These are phyloP conservation scores for Colletotrichum somersetense DNA, from an alignment of 2,329 filamentous ascomycete species.

Conservation along the genomic window DNA sequence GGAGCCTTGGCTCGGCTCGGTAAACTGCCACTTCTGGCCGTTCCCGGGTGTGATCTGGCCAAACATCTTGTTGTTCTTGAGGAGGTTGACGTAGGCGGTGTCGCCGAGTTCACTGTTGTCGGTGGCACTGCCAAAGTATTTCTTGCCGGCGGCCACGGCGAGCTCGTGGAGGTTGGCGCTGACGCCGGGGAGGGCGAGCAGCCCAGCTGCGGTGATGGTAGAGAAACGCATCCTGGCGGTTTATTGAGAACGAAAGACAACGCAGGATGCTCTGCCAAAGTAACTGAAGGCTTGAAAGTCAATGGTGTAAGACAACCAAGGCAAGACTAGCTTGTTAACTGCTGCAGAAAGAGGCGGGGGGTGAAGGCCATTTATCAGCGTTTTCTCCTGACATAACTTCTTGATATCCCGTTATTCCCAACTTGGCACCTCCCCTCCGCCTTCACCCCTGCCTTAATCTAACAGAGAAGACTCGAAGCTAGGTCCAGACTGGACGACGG, in stretches of 20 bases:
- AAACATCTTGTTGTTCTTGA: constrained; percentile 71
- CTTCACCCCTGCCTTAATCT: constrained; percentile 16
- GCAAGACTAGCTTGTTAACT: background rate
- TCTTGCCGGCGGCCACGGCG: constrained; percentile 46
- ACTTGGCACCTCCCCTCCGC: background rate
- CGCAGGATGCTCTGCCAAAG: background rate
- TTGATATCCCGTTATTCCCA: background rate
- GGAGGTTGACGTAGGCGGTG: constrained; percentile 64
- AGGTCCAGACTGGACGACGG: constrained; percentile 25
- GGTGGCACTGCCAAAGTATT: constrained; percentile 75
- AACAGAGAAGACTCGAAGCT: constrained; percentile 26
- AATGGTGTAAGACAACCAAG: constrained; percentile 27
- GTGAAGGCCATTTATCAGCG: constrained; percentile 18
- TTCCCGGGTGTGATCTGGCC: constrained; percentile 76
- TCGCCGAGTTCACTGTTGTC: constrained; percentile 67
- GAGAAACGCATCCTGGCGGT: constrained; percentile 33
- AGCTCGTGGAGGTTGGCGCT: constrained; percentile 53
- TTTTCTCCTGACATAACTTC: background rate
- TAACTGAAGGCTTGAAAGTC: constrained; percentile 17
- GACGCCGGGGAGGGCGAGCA: constrained; percentile 36
- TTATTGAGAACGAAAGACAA: background rate
- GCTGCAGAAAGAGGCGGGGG: background rate
- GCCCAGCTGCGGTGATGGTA: constrained; percentile 33
- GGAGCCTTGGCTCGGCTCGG: constrained; percentile 66
- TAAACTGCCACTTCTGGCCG: constrained; percentile 73